Percentiles rank a stretch among this genome's conserved stretches.
phyloP scores from a whole-genome alignment of 2,329 filamentous ascomycete species.

The Ustilaginoidea virens region DNA sequence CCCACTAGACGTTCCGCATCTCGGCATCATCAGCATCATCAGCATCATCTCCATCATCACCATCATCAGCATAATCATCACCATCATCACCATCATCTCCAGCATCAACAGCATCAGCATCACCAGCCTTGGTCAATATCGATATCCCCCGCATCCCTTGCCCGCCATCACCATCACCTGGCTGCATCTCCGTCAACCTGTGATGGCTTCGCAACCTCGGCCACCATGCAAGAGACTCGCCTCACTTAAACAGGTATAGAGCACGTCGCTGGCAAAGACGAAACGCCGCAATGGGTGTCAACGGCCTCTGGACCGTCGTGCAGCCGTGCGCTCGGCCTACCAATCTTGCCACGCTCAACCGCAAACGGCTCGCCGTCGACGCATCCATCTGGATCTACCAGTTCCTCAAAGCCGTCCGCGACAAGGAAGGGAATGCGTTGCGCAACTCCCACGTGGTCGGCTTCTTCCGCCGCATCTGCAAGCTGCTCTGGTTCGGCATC shows the following conservation, averaged over 20 bases:
- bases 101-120: too few species aligned
- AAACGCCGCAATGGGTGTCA: slow-evolving; percentile 69
- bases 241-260: neutral
- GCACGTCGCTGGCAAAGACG: neutral
- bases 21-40: too few species aligned
- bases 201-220: neutral
- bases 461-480: slow-evolving; percentile 97
- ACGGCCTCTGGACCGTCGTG: slow-evolving; percentile 90
- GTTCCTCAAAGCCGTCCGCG: slow-evolving; percentile 94
- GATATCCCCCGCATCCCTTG: too few species aligned
- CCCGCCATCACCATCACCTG: too few species aligned
- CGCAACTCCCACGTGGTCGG: slow-evolving; percentile 93
- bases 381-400: slow-evolving; percentile 99
- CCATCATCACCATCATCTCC: too few species aligned
- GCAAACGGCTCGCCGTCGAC: slow-evolving; percentile 90
- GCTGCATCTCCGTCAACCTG: too few species aligned
- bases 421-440: slow-evolving; percentile 93
- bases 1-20: too few species aligned
- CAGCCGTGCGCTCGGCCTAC: slow-evolving; percentile 92
- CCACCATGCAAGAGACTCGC: neutral
- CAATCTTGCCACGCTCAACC: slow-evolving; percentile 90
- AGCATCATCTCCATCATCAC: too few species aligned
- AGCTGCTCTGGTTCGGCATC: slow-evolving; percentile 91
- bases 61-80: too few species aligned
- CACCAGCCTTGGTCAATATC: too few species aligned